Conservation (phyloP, 2,329 filamentous ascomycete genomes). For the Trichoderma oligosporum region DNA sequence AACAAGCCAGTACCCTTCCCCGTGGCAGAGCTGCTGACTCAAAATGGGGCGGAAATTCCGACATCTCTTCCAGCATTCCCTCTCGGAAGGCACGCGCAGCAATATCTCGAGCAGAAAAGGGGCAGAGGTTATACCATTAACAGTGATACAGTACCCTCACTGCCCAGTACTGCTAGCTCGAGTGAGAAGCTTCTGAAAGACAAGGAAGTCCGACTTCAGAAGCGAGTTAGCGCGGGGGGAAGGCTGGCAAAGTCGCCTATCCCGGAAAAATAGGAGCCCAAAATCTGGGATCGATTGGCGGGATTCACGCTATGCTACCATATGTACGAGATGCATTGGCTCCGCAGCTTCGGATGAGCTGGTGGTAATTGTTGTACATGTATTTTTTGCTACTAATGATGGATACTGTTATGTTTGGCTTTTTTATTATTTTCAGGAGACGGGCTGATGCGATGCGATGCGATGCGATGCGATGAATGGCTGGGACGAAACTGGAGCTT, state of each 20-base stretch:
- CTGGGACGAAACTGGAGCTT: constrained; percentile 3
- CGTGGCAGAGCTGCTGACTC: constrained; percentile 83
- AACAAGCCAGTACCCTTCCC: constrained; percentile 69
- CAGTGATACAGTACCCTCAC: constrained; percentile 57
- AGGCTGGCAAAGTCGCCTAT: constrained; percentile 64
- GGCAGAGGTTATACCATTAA: constrained; percentile 45
- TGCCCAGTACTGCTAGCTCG: constrained; percentile 47
- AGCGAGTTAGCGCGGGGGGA: constrained; percentile 74
- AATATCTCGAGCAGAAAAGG: constrained; percentile 79
- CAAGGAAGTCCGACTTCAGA: constrained; percentile 67
- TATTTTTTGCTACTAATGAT: constrained; percentile 19
- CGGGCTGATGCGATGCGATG: background rate
- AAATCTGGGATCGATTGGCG: constrained; percentile 39
- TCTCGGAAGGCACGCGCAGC: constrained; percentile 71
- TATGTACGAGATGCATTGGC: constrained; percentile 30
- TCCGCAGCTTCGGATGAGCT: constrained; percentile 25
- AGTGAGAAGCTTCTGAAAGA: constrained; percentile 56
- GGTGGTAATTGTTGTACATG: constrained; percentile 15
- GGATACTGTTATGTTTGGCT: constrained; percentile 6
- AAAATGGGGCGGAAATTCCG: constrained; percentile 91
- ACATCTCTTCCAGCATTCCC: constrained; percentile 72
- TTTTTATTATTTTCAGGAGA: constrained; percentile 16
- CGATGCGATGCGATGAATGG: constrained; percentile 12
- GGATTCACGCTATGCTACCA: constrained; percentile 38
- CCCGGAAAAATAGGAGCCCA: constrained; percentile 55